Conservation (phyloP, 345 rosid species). For the Murraya paniculata region DNA sequence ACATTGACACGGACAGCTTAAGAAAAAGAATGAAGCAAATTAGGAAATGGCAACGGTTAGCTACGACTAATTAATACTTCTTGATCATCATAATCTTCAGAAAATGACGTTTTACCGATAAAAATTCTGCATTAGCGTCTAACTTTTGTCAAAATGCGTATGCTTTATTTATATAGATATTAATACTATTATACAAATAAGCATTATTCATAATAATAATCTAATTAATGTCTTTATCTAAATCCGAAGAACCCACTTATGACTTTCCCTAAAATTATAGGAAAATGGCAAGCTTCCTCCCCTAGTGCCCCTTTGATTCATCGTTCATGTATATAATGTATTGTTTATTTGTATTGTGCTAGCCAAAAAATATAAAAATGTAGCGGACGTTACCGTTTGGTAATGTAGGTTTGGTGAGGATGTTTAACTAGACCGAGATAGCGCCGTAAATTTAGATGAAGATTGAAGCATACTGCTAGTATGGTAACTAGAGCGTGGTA, state of each 20-base stretch:
- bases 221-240: too few species aligned
- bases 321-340: background rate
- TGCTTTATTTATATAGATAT: background rate
- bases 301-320: too few species aligned
- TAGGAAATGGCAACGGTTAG: slow-evolving; percentile 30
- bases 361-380: background rate
- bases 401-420: slow-evolving; percentile 7
- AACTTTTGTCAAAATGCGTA: slow-evolving; percentile 22
- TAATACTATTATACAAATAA: too few species aligned
- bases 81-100: slow-evolving; percentile 10
- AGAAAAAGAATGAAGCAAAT: slow-evolving; percentile 6
- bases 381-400: slow-evolving; percentile 26
- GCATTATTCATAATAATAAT: too few species aligned
- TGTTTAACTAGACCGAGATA: background rate
- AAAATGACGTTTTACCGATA: slow-evolving; percentile 49
- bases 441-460: background rate
- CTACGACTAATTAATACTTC: slow-evolving; percentile 17
- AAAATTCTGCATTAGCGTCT: slow-evolving; percentile 16
- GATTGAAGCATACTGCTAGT: background rate
- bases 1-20: slow-evolving; percentile 14
- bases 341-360: background rate
- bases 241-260: too few species aligned
- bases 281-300: too few species aligned
- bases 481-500: background rate
- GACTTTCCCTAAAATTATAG: too few species aligned